Percentiles rank a stretch among this genome's conserved stretches.
Conservation (phyloP, 352 stramenopile species). For the Globisporangium sylvaticum region DNA sequence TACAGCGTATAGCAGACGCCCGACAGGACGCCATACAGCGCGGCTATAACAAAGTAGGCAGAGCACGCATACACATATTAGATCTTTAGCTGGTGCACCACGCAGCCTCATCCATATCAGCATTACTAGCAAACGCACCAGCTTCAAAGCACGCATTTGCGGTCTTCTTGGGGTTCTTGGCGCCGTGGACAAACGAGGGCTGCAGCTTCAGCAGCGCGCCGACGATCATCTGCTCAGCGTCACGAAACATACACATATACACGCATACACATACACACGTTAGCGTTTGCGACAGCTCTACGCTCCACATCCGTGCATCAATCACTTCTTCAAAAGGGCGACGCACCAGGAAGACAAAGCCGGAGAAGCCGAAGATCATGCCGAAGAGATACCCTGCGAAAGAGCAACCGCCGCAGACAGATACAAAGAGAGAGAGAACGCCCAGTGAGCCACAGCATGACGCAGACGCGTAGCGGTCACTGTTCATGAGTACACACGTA, state of each 20-base stretch:
- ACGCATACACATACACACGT: neutral
- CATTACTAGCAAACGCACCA: conserved; percentile 28
- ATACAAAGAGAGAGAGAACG: neutral
- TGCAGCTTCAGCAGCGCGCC: conserved; percentile 73
- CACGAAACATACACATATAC: conserved; percentile 10
- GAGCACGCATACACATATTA: neutral
- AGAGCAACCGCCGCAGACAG: neutral
- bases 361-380: conserved; percentile 74
- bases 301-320: neutral
- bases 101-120: neutral
- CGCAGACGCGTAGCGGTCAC: neutral
- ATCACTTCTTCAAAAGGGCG: neutral
- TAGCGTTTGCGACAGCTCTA: neutral
- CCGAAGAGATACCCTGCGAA: conserved; percentile 63
- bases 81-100: neutral
- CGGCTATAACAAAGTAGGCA: conserved; percentile 31
- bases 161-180: conserved; percentile 68
- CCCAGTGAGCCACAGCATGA: neutral
- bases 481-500: conserved; percentile 6
- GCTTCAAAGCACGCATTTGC: conserved; percentile 77
- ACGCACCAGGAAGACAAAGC: conserved; percentile 74
- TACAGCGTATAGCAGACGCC: conserved; percentile 53
- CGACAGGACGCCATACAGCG: conserved; percentile 50
- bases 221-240: conserved; percentile 47
- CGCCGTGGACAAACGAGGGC: conserved; percentile 63